These are phyloP conservation scores for Macrophomina pseudophaseolina DNA, from an alignment of 2,329 filamentous ascomycete species.

Conservation along the genomic window DNA sequence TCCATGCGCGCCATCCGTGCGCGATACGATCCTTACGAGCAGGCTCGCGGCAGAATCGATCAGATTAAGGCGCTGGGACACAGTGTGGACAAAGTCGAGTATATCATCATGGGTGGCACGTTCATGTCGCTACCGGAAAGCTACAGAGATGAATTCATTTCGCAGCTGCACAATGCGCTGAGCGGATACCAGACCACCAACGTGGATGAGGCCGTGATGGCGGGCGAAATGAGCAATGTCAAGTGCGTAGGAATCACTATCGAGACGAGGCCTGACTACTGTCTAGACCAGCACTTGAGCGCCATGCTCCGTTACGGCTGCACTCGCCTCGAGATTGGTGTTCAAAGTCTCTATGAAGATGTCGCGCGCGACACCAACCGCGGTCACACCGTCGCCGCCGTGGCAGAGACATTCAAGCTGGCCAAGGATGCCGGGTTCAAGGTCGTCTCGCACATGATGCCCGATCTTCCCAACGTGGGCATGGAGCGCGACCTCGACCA, in stretches of 20 bases:
- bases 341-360: constrained; percentile 96
- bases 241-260: constrained; percentile 99
- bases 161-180: constrained; percentile 93
- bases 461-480: constrained; percentile 94
- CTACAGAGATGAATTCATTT: constrained; percentile 92
- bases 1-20: constrained; percentile 98
- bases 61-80: constrained; percentile 95
- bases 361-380: constrained; percentile 98
- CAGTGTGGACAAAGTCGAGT: constrained; percentile 98
- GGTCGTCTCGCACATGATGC: constrained; percentile 99
- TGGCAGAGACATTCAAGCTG: constrained; percentile 96
- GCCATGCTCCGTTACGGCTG: constrained; percentile 98
- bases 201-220: constrained; percentile 93
- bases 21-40: constrained; percentile 96
- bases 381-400: constrained; percentile 92
- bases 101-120: constrained; percentile 99
- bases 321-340: constrained; percentile 90
- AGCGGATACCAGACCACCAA: constrained; percentile 94
- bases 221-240: constrained; percentile 93
- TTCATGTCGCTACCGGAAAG: constrained; percentile 95
- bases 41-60: constrained; percentile 92
- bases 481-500: constrained; percentile 98
- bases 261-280: constrained; percentile 96
- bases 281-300: constrained; percentile 89
- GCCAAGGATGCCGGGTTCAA: constrained; percentile 98